A percentile compares a stretch with the other conserved stretches of the same genome.
These are phyloP conservation scores for Pyrenopolyporus hunteri DNA, from an alignment of 495 filamentous ascomycete genomes.

Conservation along the genomic window DNA sequence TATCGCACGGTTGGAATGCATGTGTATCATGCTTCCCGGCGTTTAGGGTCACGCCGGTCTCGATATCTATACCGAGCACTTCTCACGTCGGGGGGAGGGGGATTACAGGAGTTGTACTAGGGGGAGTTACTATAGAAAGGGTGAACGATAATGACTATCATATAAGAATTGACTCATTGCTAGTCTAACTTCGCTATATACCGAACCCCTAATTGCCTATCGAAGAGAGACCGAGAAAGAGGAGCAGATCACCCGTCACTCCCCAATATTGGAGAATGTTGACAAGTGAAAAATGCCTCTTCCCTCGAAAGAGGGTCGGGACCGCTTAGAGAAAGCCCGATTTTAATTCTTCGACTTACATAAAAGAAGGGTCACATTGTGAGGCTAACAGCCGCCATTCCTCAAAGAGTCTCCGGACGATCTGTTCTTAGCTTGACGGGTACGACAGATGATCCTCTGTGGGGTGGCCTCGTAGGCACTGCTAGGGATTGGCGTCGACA, in stretches of 20 bases:
- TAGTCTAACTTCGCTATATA: background rate
- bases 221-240: background rate
- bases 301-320: slow-evolving; percentile 2
- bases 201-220: background rate
- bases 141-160: slow-evolving; percentile 26
- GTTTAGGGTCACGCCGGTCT: slow-evolving; percentile 11
- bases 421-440: background rate
- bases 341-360: slow-evolving; percentile 4
- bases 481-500: no score
- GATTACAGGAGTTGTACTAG: background rate
- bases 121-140: slow-evolving; percentile 9
- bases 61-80: slow-evolving; percentile 28
- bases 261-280: background rate
- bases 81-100: slow-evolving; percentile 12
- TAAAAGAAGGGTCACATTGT: slow-evolving; percentile 6
- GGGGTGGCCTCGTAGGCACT: slow-evolving; percentile 10
- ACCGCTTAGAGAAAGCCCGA: background rate
- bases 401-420: background rate
- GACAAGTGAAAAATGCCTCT: background rate
- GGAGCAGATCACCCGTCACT: background rate
- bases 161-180: slow-evolving; percentile 11
- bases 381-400: background rate
- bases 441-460: slow-evolving; percentile 17
- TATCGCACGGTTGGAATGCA: background rate
- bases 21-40: background rate